phyloP scores from a whole-genome alignment of 2,329 filamentous ascomycete species.

The Fusarium beomiforme region DNA sequence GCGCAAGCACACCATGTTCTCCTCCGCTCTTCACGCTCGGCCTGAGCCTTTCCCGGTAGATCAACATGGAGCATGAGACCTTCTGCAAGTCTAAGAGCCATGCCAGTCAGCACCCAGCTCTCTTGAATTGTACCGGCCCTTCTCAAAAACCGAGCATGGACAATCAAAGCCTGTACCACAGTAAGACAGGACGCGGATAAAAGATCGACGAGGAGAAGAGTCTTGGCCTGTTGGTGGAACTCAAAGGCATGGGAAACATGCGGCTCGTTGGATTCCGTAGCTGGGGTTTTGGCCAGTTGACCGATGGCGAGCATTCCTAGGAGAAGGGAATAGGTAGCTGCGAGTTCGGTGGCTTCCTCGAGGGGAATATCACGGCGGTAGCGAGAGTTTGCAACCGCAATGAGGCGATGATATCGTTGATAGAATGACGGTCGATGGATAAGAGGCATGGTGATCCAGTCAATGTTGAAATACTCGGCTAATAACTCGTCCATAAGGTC shows the following conservation, averaged over 20 bases:
- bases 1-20: conserved; percentile 43
- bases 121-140: conserved; percentile 31
- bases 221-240: conserved; percentile 39
- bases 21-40: conserved; percentile 36
- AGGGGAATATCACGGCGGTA: conserved; percentile 43
- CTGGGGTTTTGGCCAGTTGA: conserved; percentile 27
- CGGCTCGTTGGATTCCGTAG: conserved; percentile 1
- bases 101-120: conserved; percentile 38
- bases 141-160: conserved; percentile 40
- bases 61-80: conserved; percentile 38
- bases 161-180: conserved; percentile 39
- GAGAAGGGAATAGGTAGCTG: conserved; percentile 38
- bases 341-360: conserved; percentile 41
- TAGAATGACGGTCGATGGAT: conserved; percentile 39
- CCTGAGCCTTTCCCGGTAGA: conserved; percentile 32
- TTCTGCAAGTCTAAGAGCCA: conserved; percentile 41
- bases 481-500: conserved; percentile 43
- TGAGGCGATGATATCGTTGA: conserved; percentile 41
- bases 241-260: conserved; percentile 30
- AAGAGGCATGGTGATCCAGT: conserved; percentile 41
- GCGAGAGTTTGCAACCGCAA: conserved; percentile 42
- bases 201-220: conserved; percentile 37
- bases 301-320: conserved; percentile 43
- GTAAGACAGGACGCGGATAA: conserved; percentile 33
- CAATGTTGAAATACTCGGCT: conserved; percentile 39